Evolutionary conservation across 371 early-diverging fungal species (phyloP).

Genomic region (Entomophthora muscae): DNA sequence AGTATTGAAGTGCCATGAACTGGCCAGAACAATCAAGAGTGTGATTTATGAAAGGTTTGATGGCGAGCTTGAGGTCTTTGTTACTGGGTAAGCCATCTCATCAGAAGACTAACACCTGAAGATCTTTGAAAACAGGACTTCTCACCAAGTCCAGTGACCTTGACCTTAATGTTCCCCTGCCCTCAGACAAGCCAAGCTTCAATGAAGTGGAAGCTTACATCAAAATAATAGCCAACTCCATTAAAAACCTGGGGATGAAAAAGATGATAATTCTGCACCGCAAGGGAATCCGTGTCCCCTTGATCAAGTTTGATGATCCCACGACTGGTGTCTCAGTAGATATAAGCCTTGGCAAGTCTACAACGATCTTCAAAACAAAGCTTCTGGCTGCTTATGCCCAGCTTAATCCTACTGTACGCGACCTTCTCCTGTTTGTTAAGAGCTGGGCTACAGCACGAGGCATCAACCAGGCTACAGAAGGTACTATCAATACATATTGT

Average conservation of each 20-base stretch:
- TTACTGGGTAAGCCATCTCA: not conserved
- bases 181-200: not conserved
- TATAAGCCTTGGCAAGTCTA: not conserved
- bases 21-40: not conserved
- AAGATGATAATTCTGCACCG: not conserved
- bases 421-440: not conserved
- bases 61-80: not conserved
- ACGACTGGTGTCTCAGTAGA: not conserved
- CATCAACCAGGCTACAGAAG: not conserved
- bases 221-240: not conserved
- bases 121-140: not conserved
- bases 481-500: slow-evolving; percentile 1
- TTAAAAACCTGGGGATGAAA: not conserved
- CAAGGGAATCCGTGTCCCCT: not conserved
- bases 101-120: too few species aligned
- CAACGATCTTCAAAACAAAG: not conserved
- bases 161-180: not conserved
- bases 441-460: not conserved
- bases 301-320: not conserved
- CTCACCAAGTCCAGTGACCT: not conserved
- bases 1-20: not conserved
- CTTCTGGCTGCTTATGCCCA: not conserved
- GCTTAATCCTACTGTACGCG: not conserved
- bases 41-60: not conserved
- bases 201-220: not conserved